phyloP scores from a whole-genome alignment of 495 filamentous ascomycete species.

The Letharia columbiana region DNA sequence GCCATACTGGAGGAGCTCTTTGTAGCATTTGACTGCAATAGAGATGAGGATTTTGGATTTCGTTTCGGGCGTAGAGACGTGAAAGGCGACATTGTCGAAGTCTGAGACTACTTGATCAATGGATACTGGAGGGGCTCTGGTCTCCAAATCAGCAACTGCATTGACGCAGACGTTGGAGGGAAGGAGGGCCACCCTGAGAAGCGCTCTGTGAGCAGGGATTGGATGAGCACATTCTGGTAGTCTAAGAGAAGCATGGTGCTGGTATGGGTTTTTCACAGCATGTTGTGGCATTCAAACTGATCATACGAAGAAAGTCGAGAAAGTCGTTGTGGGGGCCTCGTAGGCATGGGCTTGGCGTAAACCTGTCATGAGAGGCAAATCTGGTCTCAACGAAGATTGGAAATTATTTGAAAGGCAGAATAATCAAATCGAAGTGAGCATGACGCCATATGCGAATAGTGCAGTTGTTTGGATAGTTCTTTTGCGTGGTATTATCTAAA shows the following conservation, averaged over 20 bases:
- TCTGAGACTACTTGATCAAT: slow-evolving; percentile 98
- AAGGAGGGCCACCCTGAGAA: slow-evolving; percentile 65
- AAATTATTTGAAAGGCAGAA: background rate
- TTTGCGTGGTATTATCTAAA: slow-evolving; percentile 8
- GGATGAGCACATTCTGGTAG: slow-evolving; percentile 97
- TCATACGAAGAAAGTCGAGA: background rate
- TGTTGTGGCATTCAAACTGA: background rate
- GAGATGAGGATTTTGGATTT: slow-evolving; percentile 91
- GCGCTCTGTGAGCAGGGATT: slow-evolving; percentile 88
- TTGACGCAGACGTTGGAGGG: slow-evolving; percentile 1
- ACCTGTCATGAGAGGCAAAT: too few relatives aligned
- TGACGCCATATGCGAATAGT: background rate
- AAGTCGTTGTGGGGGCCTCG: background rate
- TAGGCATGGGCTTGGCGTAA: background rate
- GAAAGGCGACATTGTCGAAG: slow-evolving; percentile 96
- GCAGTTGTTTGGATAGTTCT: background rate
- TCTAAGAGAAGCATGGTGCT: slow-evolving; percentile 87
- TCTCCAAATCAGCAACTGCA: slow-evolving; percentile 12
- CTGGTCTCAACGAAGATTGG: too few relatives aligned
- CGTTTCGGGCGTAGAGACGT: slow-evolving; percentile 88
- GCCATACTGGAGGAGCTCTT: slow-evolving; percentile 84
- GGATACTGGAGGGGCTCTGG: slow-evolving; percentile 68
- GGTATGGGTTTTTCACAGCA: background rate
- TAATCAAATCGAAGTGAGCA: background rate
- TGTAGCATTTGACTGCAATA: slow-evolving; percentile 87